phyloP scores from a whole-genome alignment of 768 basidiomycete genomes.

The Rhodotorula sphaerocarpa region DNA sequence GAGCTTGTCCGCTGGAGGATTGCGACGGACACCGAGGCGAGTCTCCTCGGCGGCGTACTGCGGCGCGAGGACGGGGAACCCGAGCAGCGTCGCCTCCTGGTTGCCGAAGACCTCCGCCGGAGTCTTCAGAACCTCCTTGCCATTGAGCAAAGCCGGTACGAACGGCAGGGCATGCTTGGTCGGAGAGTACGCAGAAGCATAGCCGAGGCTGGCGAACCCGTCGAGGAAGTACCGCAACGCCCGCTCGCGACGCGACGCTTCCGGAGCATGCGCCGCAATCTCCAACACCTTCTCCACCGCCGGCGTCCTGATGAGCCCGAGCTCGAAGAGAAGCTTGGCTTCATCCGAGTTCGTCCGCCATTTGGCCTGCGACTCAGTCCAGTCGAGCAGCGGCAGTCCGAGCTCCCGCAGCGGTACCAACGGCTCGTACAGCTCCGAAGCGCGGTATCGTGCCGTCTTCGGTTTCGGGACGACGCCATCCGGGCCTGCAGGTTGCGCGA shows the following conservation, averaged over 20 bases:
- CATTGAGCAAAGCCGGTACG: conserved; percentile 62
- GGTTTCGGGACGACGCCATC: conserved; percentile 26
- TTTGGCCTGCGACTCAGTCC: conserved; percentile 60
- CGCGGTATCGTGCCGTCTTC: conserved; percentile 53
- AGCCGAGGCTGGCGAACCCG: conserved; percentile 55
- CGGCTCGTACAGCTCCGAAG: conserved; percentile 79
- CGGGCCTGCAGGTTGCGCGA: conserved; percentile 46
- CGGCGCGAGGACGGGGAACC: conserved; percentile 56
- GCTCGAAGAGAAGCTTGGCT: conserved; percentile 70
- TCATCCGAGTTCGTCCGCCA: conserved; percentile 80
- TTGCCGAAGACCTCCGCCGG: conserved; percentile 59
- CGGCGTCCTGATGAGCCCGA: conserved; percentile 54
- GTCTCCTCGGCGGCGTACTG: conserved; percentile 26
- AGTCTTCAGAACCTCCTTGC: conserved; percentile 49
- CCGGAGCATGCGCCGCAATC: conserved; percentile 52
- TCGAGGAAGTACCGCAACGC: conserved; percentile 78
- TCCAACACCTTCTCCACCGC: conserved; percentile 58
- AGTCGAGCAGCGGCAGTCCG: conserved; percentile 74
- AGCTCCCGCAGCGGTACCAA: conserved; percentile 60
- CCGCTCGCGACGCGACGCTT: conserved; percentile 48
- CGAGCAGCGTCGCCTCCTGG: conserved; percentile 61
- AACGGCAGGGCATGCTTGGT: conserved; percentile 59
- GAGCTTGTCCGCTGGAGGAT: conserved; percentile 29
- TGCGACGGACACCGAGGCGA: conserved; percentile 29
- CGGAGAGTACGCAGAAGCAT: conserved; percentile 33